A percentile compares a stretch with the other conserved stretches of the same genome.
These are phyloP conservation scores for Isabelozyma pseudorhagii DNA, from an alignment of 805 yeast genomes.

Conservation along the genomic window DNA sequence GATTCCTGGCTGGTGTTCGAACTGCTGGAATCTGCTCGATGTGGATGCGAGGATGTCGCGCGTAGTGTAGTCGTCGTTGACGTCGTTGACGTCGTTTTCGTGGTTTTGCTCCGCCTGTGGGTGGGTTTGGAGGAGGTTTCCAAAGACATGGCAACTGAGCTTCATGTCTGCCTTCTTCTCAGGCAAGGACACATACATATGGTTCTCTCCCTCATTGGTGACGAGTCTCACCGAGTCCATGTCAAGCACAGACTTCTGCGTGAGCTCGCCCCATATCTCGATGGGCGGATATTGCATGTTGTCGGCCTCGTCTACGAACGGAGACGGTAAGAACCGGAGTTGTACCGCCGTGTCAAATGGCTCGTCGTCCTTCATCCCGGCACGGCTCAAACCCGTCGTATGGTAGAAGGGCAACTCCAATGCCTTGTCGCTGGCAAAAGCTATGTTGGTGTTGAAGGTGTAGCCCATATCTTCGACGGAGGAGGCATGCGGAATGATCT, in stretches of 20 bases:
- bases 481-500: constrained; percentile 4
- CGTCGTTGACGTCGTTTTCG: background rate
- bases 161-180: constrained; percentile 40
- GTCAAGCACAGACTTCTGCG: constrained; percentile 30
- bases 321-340: constrained; percentile 45
- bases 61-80: background rate
- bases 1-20: constrained; percentile 40
- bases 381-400: constrained; percentile 8
- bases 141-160: constrained; percentile 37
- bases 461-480: constrained; percentile 4
- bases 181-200: constrained; percentile 42
- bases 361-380: constrained; percentile 17
- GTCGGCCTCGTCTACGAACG: constrained; percentile 21
- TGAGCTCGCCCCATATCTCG: constrained; percentile 53
- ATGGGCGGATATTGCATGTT: constrained; percentile 46
- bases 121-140: constrained; percentile 23
- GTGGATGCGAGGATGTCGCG: constrained; percentile 10
- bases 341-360: constrained; percentile 40
- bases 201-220: constrained; percentile 45
- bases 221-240: constrained; percentile 39
- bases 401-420: constrained; percentile 26
- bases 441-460: constrained; percentile 33
- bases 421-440: constrained; percentile 27
- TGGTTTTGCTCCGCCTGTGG: constrained; percentile 1
- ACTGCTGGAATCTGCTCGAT: constrained; percentile 24